Conservation (phyloP, 345 rosid species). For the Melaleuca quinquenervia region DNA sequence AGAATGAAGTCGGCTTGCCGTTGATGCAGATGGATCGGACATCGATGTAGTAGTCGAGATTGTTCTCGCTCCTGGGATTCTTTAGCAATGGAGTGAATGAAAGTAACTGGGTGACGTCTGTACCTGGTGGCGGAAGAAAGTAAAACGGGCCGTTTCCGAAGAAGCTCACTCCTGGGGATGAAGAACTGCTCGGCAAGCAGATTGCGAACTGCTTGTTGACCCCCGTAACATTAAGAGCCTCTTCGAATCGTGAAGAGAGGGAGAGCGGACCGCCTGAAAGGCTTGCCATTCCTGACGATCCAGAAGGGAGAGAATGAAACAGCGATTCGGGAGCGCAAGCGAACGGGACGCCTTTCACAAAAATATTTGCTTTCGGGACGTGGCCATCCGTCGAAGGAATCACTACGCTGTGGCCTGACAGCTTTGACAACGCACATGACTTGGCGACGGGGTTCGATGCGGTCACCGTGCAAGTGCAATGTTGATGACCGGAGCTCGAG, state of each 20-base stretch:
- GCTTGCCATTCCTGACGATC: constrained; percentile 15
- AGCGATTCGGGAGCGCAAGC: constrained; percentile 14
- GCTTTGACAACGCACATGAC: constrained; percentile 3
- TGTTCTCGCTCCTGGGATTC: not conserved
- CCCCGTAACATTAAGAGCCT: not conserved
- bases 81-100: constrained; percentile 9
- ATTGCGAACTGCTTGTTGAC: constrained; percentile 15
- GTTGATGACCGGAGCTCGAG: not conserved
- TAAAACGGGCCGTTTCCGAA: constrained; percentile 21
- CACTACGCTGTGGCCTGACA: not conserved
- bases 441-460: constrained; percentile 15
- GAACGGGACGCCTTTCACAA: not conserved
- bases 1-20: not conserved
- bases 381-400: constrained; percentile 12
- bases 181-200: constrained; percentile 18
- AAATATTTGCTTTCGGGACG: not conserved
- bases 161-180: constrained; percentile 11
- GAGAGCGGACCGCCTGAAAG: constrained; percentile 12
- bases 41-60: constrained; percentile 5
- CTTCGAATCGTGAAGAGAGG: constrained; percentile 9
- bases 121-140: constrained; percentile 2
- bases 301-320: constrained; percentile 12
- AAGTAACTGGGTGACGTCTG: constrained; percentile 12
- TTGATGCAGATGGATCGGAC: constrained; percentile 15
- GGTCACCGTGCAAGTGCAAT: constrained; percentile 13